phyloP scores from a whole-genome alignment of 768 basidiomycete species.

The Chalciporus piperatus region DNA sequence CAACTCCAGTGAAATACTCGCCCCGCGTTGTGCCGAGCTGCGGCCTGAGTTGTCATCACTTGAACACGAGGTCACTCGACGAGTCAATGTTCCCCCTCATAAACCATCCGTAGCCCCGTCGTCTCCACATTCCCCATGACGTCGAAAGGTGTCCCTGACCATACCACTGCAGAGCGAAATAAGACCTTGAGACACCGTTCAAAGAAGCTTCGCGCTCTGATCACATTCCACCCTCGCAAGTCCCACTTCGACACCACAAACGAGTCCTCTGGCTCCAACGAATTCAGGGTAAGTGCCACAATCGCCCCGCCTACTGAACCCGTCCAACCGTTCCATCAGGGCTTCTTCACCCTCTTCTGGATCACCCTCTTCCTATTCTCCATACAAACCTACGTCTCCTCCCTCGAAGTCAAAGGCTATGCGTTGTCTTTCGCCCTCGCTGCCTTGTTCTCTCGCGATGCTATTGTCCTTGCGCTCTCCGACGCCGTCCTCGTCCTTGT shows the following conservation, averaged over 20 bases:
- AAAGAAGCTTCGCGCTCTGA: slow-evolving; percentile 76
- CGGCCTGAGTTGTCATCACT: too few species aligned
- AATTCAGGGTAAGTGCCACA: slow-evolving; percentile 63
- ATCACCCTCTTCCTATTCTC: slow-evolving; percentile 82
- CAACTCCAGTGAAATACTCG: too few species aligned
- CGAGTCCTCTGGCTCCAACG: slow-evolving; percentile 67
- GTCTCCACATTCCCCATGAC: slow-evolving; percentile 14
- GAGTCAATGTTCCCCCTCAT: neutral
- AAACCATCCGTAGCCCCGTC: neutral
- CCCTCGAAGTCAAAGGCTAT: slow-evolving; percentile 74
- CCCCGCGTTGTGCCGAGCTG: too few species aligned
- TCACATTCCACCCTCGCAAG: slow-evolving; percentile 84
- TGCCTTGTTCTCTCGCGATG: slow-evolving; percentile 84
- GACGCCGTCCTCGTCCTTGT: slow-evolving; percentile 78
- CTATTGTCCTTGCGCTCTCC: slow-evolving; percentile 73
- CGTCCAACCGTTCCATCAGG: slow-evolving; percentile 41
- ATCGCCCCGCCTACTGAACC: slow-evolving; percentile 1
- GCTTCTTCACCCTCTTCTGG: slow-evolving; percentile 96
- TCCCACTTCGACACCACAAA: slow-evolving; percentile 85
- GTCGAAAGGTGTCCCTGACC: slow-evolving; percentile 11
- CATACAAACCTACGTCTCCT: slow-evolving; percentile 71
- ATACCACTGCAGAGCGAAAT: slow-evolving; percentile 57
- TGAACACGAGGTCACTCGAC: too few species aligned
- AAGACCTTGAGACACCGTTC: slow-evolving; percentile 68
- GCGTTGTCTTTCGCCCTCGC: slow-evolving; percentile 81